A percentile compares a stretch with the other conserved stretches of the same genome.
Evolutionary conservation across 352 stramenopile species (phyloP).

Genomic region (Phytophthora cryptogea): DNA sequence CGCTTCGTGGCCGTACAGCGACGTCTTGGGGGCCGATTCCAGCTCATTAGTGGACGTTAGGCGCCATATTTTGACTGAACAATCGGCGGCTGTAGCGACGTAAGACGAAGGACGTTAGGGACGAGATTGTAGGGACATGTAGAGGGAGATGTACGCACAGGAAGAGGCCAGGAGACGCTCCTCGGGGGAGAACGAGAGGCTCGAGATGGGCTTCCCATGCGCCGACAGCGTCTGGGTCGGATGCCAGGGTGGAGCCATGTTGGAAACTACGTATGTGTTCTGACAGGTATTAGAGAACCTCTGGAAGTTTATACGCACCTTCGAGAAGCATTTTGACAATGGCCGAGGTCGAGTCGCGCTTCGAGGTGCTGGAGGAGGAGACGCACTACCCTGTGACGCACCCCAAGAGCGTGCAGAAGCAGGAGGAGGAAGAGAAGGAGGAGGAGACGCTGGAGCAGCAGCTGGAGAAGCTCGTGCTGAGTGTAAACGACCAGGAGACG

Average conservation of each 20-base stretch:
- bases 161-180: conserved; percentile 65
- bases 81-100: conserved; percentile 61
- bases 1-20: conserved; percentile 89
- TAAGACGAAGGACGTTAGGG: neutral
- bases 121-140: neutral
- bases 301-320: neutral
- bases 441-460: conserved; percentile 71
- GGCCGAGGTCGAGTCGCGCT: conserved; percentile 49
- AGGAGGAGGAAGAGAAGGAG: no score
- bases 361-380: conserved; percentile 88
- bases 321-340: conserved; percentile 26
- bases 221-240: conserved; percentile 32
- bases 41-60: conserved; percentile 25
- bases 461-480: conserved; percentile 59
- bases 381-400: conserved; percentile 67
- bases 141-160: conserved; percentile 38
- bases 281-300: no score
- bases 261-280: neutral
- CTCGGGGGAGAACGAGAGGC: conserved; percentile 65
- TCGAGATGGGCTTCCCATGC: conserved; percentile 78
- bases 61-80: conserved; percentile 78
- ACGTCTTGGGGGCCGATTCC: conserved; percentile 31
- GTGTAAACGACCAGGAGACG: conserved; percentile 37
- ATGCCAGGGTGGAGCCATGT: conserved; percentile 14
- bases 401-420: conserved; percentile 29